phyloP scores from a whole-genome alignment of 192 early-diverging fungal genomes.

The Jimgerdemannia lactiflua region DNA sequence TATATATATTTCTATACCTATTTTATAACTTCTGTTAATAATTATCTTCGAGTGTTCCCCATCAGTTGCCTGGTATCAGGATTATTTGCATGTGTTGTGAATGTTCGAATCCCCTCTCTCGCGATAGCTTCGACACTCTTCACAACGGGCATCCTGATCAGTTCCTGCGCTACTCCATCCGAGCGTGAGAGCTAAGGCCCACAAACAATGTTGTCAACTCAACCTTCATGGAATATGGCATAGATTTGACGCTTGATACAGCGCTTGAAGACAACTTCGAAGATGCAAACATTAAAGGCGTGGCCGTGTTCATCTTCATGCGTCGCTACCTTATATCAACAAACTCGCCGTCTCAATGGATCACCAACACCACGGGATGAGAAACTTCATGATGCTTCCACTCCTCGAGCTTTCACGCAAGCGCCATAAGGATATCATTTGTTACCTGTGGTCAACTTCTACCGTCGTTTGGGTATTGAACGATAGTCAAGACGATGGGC shows the following conservation, averaged over 20 bases:
- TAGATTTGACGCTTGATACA: constrained; percentile 32
- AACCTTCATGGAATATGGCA: constrained; percentile 24
- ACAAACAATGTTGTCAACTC: constrained; percentile 28
- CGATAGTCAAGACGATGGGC: not conserved
- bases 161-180: too few species aligned
- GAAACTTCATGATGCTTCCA: constrained; percentile 28
- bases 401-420: constrained; percentile 21
- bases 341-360: constrained; percentile 35
- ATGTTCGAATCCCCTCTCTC: too few species aligned
- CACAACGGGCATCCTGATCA: too few species aligned
- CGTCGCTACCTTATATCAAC: constrained; percentile 37
- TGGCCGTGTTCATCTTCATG: constrained; percentile 40
- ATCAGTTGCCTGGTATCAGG: too few species aligned
- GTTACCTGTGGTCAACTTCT: constrained; percentile 22
- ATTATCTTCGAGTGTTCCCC: too few species aligned
- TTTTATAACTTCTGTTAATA: too few species aligned
- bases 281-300: constrained; percentile 28
- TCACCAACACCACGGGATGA: constrained; percentile 30
- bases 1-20: too few species aligned
- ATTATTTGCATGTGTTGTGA: too few species aligned
- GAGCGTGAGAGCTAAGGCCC: too few species aligned
- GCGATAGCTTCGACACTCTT: too few species aligned
- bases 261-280: constrained; percentile 34
- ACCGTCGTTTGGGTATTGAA: constrained; percentile 33
- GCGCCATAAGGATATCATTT: constrained; percentile 37